phyloP scores from a whole-genome alignment of 129 eudicot genomes.

The Centrapalus pauciflorus region DNA sequence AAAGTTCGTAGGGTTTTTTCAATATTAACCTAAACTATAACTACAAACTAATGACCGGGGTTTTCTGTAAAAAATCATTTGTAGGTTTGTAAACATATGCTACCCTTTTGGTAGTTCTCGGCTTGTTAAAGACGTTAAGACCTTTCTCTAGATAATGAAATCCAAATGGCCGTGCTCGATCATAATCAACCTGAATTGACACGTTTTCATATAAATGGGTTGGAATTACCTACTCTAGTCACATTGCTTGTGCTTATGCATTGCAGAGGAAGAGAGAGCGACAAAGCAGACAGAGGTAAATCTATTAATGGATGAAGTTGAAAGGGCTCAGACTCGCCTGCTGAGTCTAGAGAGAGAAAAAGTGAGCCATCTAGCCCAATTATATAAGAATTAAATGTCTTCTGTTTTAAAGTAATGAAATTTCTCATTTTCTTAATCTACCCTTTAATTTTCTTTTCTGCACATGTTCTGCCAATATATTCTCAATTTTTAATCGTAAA shows the following conservation, averaged over 20 bases:
- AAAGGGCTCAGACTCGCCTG: conserved; percentile 95
- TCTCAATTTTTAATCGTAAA: no score
- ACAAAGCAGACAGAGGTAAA: conserved; percentile 89
- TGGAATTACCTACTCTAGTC: background rate
- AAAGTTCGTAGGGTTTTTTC: no score
- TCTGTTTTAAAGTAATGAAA: background rate
- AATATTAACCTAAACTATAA: no score
- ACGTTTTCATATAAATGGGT: conserved; percentile 4
- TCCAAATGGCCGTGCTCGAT: no score
- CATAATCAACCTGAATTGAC: background rate
- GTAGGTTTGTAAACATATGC: no score
- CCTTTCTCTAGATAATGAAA: no score
- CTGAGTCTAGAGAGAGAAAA: conserved; percentile 93
- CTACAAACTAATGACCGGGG: no score
- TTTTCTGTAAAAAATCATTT: no score
- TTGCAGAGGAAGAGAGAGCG: conserved; percentile 90
- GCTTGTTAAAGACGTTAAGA: no score
- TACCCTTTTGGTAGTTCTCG: no score
- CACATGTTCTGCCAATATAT: background rate
- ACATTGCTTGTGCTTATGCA: conserved; percentile 18
- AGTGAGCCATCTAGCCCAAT: conserved; percentile 33
- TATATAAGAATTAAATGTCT: background rate
- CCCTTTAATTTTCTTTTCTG: background rate
- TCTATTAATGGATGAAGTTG: conserved; percentile 96
- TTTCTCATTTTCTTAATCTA: background rate